phyloP scores from a whole-genome alignment of 1,284 basidiomycete species.

The Heterobasidion occidentale region DNA sequence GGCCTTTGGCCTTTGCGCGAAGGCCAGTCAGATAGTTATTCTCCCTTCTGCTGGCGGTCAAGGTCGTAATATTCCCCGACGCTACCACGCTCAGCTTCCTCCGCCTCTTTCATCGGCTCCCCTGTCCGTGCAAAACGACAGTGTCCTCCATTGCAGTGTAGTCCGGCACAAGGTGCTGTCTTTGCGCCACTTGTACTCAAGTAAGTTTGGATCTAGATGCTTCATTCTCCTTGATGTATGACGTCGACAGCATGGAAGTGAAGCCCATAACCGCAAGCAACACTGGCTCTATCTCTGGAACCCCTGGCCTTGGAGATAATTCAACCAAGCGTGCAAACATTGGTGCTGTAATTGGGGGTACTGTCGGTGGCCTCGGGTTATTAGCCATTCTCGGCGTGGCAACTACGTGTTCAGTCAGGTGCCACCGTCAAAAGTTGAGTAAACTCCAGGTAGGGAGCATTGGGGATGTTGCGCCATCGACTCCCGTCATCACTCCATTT shows the following conservation, averaged over 20 bases:
- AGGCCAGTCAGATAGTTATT: no score
- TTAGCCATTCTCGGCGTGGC: background rate
- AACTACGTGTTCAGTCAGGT: slow-evolving; percentile 1
- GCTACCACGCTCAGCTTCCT: no score
- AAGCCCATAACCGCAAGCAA: background rate
- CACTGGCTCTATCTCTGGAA: background rate
- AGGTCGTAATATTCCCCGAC: no score
- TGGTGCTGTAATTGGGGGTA: slow-evolving; percentile 2
- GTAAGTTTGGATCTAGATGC: background rate
- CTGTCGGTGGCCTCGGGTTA: slow-evolving; percentile 1
- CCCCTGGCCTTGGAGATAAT: background rate
- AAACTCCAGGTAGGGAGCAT: background rate
- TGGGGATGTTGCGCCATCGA: background rate
- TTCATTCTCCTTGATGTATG: background rate
- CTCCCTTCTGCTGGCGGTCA: no score
- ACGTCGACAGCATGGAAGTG: background rate
- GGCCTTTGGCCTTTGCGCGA: no score
- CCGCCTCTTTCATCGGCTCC: no score
- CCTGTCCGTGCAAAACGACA: no score
- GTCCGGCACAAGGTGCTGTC: slow-evolving; percentile 11
- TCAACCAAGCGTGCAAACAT: background rate
- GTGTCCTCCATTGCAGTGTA: no score
- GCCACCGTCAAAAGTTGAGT: background rate
- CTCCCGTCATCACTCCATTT: background rate
- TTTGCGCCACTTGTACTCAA: slow-evolving; percentile 11